These are phyloP conservation scores for Dissoconium aciculare DNA, from an alignment of 2,329 filamentous ascomycete genomes.

Conservation along the genomic window DNA sequence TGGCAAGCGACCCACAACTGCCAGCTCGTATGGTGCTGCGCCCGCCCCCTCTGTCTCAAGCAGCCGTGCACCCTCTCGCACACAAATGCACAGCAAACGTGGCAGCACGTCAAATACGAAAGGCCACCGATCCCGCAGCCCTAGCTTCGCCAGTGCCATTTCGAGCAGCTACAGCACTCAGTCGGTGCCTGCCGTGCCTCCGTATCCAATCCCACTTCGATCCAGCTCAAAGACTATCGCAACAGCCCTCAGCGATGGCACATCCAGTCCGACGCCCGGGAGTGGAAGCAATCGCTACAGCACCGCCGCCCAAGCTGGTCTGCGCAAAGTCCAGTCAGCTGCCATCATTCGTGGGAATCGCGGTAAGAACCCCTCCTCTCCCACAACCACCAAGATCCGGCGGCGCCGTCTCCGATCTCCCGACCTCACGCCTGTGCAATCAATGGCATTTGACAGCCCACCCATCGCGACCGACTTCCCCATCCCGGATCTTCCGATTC, in stretches of 20 bases:
- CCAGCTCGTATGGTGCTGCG: conserved; percentile 19
- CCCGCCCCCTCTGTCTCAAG: conserved; percentile 21
- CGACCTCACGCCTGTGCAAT: conserved; percentile 23
- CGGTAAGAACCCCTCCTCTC: conserved; percentile 42
- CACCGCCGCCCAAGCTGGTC: conserved; percentile 31
- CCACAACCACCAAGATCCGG: conserved; percentile 28
- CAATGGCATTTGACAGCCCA: conserved; percentile 23
- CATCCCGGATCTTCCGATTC: conserved; percentile 21
- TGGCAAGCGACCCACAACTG: conserved; percentile 19
- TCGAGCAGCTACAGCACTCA: conserved; percentile 24
- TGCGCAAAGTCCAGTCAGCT: conserved; percentile 73
- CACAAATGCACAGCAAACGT: conserved; percentile 11
- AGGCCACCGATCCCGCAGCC: conserved; percentile 42
- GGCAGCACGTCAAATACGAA: conserved; percentile 7
- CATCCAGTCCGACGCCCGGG: conserved; percentile 57
- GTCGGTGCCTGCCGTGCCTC: conserved; percentile 38
- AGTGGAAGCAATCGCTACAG: conserved; percentile 12
- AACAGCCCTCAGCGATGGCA: conserved; percentile 59
- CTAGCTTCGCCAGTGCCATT: conserved; percentile 43
- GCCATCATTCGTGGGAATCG: conserved; percentile 47
- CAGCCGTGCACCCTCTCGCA: conserved; percentile 17
- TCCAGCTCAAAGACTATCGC: conserved; percentile 68
- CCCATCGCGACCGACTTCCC: conserved; percentile 19
- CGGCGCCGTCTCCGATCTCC: conserved; percentile 19
- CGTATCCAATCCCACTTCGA: conserved; percentile 80